Evolutionary conservation across 2,329 filamentous ascomycete genomes (phyloP), one percentile per base, ranked within the genome.

Genomic region (Neodidymelliopsis sp.): DNA sequence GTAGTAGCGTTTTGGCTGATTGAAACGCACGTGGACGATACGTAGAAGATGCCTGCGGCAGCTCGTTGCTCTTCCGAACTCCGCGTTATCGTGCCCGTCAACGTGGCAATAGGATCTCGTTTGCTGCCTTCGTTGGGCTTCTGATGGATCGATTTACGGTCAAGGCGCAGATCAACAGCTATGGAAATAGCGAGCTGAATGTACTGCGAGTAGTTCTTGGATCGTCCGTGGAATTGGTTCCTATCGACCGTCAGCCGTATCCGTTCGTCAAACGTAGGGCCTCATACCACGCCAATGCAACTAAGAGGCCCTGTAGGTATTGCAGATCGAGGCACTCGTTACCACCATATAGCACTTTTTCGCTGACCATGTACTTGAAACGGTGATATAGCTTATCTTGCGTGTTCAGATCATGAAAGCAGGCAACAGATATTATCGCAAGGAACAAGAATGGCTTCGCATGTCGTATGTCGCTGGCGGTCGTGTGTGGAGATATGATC

Each of bases 41-140:
- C 57, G 50, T 75, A 77, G 51, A 74, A 79, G 20, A 74, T 72
- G 4, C 75, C 77, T 3, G 74, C 71, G 10, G 76, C 66, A 2
- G 76, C 75, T 35, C 77, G 69, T 40, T 77, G 72, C 42, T 76
- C 75, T 18, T 77, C 77, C n/a, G 56, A 46, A 3, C 70, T 66
- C 64, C 66, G 70, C 11, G 56, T 48, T 40, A 40, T 42, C n/a
- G 52, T 49, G 15, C 56, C 60, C 22, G 44, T 38, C 15, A 30
- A 47, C 8, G 42, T 42, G n/a, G 57, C 54, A 13, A 63, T 52
- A 12, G 61, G 57, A 28, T 60, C 60, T 39, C 65, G 63, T 42
- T 66, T 68, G 24, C 50, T 60, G 19, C 57, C 58, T 39, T 53
- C 55, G 27, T 45, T 39, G 2, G 52, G 49, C 30, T 56, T 59